Base-by-base conservation (phyloP, 2,329 filamentous ascomycete genomes). In the Aspergillus japonicus region DNA sequence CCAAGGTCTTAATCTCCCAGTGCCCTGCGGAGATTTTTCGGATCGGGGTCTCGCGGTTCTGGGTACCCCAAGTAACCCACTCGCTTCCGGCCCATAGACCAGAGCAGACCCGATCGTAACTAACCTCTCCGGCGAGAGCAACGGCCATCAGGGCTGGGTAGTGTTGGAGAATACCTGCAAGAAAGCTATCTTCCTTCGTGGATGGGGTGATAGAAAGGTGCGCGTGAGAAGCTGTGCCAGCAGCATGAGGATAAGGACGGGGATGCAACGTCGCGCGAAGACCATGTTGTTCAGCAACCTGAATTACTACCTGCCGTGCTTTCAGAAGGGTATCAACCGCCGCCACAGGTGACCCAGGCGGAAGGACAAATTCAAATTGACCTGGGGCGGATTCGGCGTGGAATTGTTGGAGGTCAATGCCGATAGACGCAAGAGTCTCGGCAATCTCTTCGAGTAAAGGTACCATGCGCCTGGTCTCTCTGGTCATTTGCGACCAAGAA, bases 1-100 rank as follows among this genome's bases (percentile, higher is more conserved):
- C 91, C n/a, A 94, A 69, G 57, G 84, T 86, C 69, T 91, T 89
- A 23, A 96, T 67, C 75, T 96, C 91, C 89, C 90, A 96, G 69
- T 91, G 88, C 21, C 85, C 86, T 2, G 73, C 77, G 3, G 79
- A 78, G 51, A 92, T 83, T 71, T 89, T 87, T 12, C 91, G 84
- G 10, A 96, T 78, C 0, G 91, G 88, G 4, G 86, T 81, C 77
- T 94, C 90, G 19, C 89, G 86, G 73, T 95, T 95, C 75, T 95
- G 87, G 4, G 86, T 89, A 12, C 91, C 91, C 91, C 90, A 96
- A 0, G 88, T 79, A 0, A 93, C 84, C 87, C 88, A 93, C 7
- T 87, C 84, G 0, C 90, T 90, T n/a, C 90, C 90, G 0, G 89
- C 84, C 91, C 90, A 95, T 60, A 79, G 80, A n/a, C 90, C 84